Evolutionary conservation across 805 yeast genomes (phyloP).

Genomic region (Ogataea trehaloabstinens): DNA sequence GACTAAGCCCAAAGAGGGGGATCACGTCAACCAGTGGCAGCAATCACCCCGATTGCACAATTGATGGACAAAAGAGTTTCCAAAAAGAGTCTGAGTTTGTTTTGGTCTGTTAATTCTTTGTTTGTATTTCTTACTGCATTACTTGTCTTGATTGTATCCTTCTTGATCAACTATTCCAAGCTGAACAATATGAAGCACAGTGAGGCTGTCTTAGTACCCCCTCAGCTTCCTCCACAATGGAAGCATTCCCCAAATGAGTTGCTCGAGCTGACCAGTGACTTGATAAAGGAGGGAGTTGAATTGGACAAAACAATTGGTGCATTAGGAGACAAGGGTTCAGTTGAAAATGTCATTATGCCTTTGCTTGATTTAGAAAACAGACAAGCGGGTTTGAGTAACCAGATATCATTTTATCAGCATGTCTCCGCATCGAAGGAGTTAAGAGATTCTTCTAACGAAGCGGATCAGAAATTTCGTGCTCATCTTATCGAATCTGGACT

Average conservation of each 20-base stretch:
- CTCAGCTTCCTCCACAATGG: conserved; percentile 56
- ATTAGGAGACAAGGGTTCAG: conserved; percentile 45
- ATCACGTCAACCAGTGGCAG: too few species aligned
- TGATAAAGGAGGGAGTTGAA: conserved; percentile 41
- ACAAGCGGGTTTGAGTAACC: conserved; percentile 43
- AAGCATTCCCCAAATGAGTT: conserved; percentile 53
- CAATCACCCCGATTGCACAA: too few species aligned
- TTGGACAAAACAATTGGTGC: conserved; percentile 56
- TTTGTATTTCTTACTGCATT: too few species aligned
- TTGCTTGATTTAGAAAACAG: conserved; percentile 51
- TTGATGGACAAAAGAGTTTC: too few species aligned
- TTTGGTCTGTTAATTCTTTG: too few species aligned
- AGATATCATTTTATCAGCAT: conserved; percentile 66
- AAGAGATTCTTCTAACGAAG: conserved; percentile 67
- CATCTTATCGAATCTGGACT: conserved; percentile 60
- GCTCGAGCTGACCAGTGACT: conserved; percentile 37
- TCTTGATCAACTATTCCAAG: too few species aligned
- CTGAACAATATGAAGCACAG: too few species aligned
- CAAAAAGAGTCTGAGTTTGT: too few species aligned
- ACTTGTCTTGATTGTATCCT: too few species aligned
- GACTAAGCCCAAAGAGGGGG: too few species aligned
- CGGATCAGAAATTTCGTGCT: conserved; percentile 56
- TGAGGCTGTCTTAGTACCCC: conserved; percentile 19
- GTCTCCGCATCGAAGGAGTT: conserved; percentile 64
- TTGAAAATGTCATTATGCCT: conserved; percentile 56